Conservation (phyloP, 345 rosid species). For the Dipteronia sinensis region DNA sequence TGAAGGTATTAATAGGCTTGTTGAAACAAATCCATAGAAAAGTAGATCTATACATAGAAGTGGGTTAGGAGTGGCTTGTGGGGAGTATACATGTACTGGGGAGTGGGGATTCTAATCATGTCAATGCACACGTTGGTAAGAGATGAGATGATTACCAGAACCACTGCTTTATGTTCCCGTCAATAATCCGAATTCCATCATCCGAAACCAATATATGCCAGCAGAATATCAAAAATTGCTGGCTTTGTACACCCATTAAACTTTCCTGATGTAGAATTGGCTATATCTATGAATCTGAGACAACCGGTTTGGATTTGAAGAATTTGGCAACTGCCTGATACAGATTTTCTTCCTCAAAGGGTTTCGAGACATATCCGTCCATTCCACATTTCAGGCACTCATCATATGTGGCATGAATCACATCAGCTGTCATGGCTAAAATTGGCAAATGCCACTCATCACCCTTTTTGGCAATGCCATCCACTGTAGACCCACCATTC, state of each 20-base stretch:
- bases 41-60: too few relatives aligned
- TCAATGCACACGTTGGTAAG: too few relatives aligned
- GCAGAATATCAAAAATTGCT: slow-evolving; percentile 45
- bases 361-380: slow-evolving; percentile 98
- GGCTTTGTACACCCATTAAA: slow-evolving; percentile 16
- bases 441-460: slow-evolving; percentile 78
- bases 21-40: too few relatives aligned
- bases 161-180: too few relatives aligned
- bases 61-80: too few relatives aligned
- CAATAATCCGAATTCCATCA: too few relatives aligned
- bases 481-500: slow-evolving; percentile 31
- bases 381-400: slow-evolving; percentile 86
- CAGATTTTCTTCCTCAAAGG: slow-evolving; percentile 93
- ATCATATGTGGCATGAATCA: slow-evolving; percentile 88
- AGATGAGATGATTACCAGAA: too few relatives aligned
- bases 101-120: too few relatives aligned
- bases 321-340: slow-evolving; percentile 83
- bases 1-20: too few relatives aligned
- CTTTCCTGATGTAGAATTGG: neutral
- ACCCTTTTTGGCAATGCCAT: slow-evolving; percentile 17
- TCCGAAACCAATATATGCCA: slow-evolving; percentile 16
- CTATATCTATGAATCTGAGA: slow-evolving; percentile 28
- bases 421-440: slow-evolving; percentile 97
- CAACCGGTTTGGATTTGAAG: slow-evolving; percentile 55
- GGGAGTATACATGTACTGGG: too few relatives aligned